Evolutionary conservation across 2,329 filamentous ascomycete species (phyloP), one percentile per base, ranked within the genome.

Genomic region (Monosporascus cannonballus): DNA sequence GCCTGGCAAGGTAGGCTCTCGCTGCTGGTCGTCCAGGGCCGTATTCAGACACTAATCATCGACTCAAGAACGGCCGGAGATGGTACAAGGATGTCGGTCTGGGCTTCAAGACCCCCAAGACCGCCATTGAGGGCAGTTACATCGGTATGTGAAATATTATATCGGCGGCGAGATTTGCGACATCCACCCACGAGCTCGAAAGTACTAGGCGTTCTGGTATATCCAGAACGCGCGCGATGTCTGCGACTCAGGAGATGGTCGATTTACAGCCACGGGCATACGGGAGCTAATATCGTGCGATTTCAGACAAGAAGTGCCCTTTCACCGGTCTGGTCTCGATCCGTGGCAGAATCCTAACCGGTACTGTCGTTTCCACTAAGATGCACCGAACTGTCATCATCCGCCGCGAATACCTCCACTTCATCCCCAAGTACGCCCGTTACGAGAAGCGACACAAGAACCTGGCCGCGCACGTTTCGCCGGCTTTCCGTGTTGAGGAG

Each of bases 391-490:
- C 94, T 71, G 81, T 97, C 76, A 88, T 99, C 81, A 95, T 99
- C 85, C 94, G 94, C 77, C 88, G 94, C 79, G 94, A 99, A 85
- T 99, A 99, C 85, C 90, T 99, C 61, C 94, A 99, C 85, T 99
- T 90, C 82, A 89, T 99, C 75, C 92, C 92, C 78, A 99, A 99
- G 85, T 99, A 99, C 87, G 84, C 89, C 76, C 90, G 94, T 87
- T 99, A 99, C 80, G 95, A 99, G 90, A 97, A 96, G 88, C 86
- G 94, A 77, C 94, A 99, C 90, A 96, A 96, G 89, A 99, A 99
- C 87, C 85, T 99, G 65, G 90, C 94, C 72, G 94, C 93, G 67
- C 94, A 99, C 86, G 93, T 97, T 71, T 96, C 92, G 64, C 94
- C 94, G 70, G 93, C 93, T 77, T 99, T 99, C 91, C 94, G 94